Base-by-base conservation (phyloP, 2,329 filamentous ascomycete species). In the Claviceps purpurea region DNA sequence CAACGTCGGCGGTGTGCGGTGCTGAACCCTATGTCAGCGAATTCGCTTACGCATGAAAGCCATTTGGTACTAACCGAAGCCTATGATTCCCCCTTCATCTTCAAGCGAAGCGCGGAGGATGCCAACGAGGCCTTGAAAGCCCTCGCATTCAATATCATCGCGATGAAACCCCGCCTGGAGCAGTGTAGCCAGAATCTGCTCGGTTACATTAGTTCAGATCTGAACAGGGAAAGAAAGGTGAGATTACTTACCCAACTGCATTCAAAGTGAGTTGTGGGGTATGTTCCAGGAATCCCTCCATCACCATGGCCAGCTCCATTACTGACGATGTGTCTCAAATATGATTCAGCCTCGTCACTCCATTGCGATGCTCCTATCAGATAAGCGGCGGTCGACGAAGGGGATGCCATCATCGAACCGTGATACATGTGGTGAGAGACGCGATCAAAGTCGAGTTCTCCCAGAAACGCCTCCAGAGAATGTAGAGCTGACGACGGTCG, bases 391-490 rank as follows among this genome's bases (percentile, higher is more conserved):
- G 57, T 58, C 14, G 57, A 55, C 13, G 56, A 56, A 1, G 54
- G 58, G 1, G 57, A 56, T 4, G 49, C 50, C 53, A 59, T 50
- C 57, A 60, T 56, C n/a, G 52, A 52, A 4, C 58, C 58, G n/a
- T 53, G 40, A 20, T 41, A 20, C 7, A 47, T 38, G 22, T 55
- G 54, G 43, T 56, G 55, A 5, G 45, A 34, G 3, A 58, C 18
- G n/a, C 42, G 50, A 46, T 56, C 53, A 50, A 59, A 57, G 26
- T 60, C 54, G 16, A 59, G 45, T 4, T 43, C 39, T 2, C 57
- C 58, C 1, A 56, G 43, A 18, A 60, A 56, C 1, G 56, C 49
- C 50, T 60, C 58, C 10, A 60, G 51, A 4, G 57, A 60, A 43
- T 52, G 50, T n/a, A 53, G 20, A 18, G 20, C 30, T 26, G 51